A percentile compares a stretch with the other conserved stretches of the same genome.
phyloP scores from a whole-genome alignment of 345 rosid genomes.

The Firmiana major region DNA sequence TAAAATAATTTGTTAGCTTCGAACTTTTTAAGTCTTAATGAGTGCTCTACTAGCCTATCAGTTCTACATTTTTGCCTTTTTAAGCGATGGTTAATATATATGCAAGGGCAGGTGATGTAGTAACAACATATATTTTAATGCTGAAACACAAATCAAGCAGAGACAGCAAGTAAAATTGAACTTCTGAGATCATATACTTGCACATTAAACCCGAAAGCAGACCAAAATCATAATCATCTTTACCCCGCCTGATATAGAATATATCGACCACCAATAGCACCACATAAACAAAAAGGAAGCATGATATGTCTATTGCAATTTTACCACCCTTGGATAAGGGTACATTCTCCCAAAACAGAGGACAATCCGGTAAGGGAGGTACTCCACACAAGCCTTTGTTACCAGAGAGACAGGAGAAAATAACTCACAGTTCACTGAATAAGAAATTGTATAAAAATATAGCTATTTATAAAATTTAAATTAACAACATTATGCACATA shows the following conservation, averaged over 20 bases:
- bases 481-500: background rate
- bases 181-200: conserved; percentile 37
- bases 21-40: background rate
- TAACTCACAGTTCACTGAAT: background rate
- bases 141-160: background rate
- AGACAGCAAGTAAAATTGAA: background rate
- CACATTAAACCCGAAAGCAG: conserved; percentile 87
- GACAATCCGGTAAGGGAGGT: conserved; percentile 65
- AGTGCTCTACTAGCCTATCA: background rate
- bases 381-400: conserved; percentile 93
- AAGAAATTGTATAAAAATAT: background rate
- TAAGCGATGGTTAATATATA: background rate
- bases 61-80: background rate
- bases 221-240: conserved; percentile 85
- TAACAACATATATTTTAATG: background rate
- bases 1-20: background rate
- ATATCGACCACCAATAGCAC: conserved; percentile 45
- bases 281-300: conserved; percentile 37
- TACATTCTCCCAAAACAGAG: conserved; percentile 80
- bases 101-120: no score
- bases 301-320: conserved; percentile 60
- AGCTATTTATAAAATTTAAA: background rate
- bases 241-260: conserved; percentile 62
- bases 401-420: conserved; percentile 67
- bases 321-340: conserved; percentile 73